Percentiles rank a stretch among this genome's conserved stretches.
Conservation (phyloP, 306 rosid species). For the Rosa rugosa region DNA sequence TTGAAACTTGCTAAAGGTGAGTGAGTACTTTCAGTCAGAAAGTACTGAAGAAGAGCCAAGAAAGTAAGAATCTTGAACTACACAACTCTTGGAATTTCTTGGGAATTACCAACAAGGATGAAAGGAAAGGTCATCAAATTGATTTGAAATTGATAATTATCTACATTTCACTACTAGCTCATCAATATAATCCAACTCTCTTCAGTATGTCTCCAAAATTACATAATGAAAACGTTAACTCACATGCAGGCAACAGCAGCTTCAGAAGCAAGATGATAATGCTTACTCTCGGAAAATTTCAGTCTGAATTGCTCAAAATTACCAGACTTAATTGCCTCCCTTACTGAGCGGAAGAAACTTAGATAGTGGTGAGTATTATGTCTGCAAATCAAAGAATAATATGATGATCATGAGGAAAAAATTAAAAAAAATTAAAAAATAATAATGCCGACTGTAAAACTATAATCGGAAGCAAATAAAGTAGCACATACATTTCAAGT, state of each 20-base stretch:
- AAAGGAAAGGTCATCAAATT: neutral
- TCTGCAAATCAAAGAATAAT: slow-evolving; percentile 48
- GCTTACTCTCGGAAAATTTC: slow-evolving; percentile 55
- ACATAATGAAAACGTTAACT: slow-evolving; percentile 5
- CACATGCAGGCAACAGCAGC: slow-evolving; percentile 40
- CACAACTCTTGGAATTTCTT: neutral
- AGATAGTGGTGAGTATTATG: slow-evolving; percentile 90
- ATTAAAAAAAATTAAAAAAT: neutral
- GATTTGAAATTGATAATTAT: neutral
- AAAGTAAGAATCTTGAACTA: neutral
- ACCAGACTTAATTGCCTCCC: slow-evolving; percentile 75
- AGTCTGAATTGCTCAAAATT: slow-evolving; percentile 62
- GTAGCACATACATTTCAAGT: slow-evolving; percentile 61
- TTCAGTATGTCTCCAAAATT: slow-evolving; percentile 1
- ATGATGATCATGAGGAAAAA: neutral
- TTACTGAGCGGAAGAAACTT: slow-evolving; percentile 64
- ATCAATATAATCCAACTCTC: neutral
- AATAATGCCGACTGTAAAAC: neutral
- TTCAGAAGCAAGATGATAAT: slow-evolving; percentile 31
- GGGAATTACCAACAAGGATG: neutral
- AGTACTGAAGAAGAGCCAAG: neutral
- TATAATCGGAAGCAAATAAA: neutral
- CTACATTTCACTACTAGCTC: neutral
- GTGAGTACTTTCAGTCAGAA: neutral
- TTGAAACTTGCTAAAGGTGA: no score